Conservation (phyloP, 2,329 filamentous ascomycete species). For the Colletotrichum coccodes region DNA sequence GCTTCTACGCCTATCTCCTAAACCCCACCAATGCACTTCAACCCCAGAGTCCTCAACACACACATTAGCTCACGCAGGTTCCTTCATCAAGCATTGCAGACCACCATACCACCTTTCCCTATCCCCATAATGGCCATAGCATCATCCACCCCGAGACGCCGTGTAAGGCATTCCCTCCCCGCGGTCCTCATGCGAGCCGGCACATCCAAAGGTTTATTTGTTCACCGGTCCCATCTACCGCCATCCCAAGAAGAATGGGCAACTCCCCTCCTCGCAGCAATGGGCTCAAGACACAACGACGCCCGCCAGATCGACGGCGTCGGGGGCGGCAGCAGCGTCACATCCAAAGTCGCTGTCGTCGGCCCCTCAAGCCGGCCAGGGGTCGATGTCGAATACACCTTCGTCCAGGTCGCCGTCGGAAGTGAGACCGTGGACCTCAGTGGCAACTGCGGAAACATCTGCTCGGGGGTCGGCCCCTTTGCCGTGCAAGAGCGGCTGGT, state of each 20-base stretch:
- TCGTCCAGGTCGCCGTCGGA: slow-evolving; percentile 69
- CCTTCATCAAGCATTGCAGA: slow-evolving; percentile 3
- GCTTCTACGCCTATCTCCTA: no score
- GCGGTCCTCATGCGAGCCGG: slow-evolving; percentile 72
- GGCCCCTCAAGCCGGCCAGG: slow-evolving; percentile 49
- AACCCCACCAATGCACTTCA: background rate
- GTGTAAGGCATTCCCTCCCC: slow-evolving; percentile 43
- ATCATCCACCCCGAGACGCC: slow-evolving; percentile 2
- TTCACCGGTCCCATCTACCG: slow-evolving; percentile 65
- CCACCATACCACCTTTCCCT: background rate
- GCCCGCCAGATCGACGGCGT: slow-evolving; percentile 71
- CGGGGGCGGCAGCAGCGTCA: slow-evolving; percentile 68
- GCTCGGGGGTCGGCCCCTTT: slow-evolving; percentile 68
- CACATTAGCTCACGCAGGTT: background rate
- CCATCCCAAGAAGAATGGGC: slow-evolving; percentile 55
- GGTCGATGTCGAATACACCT: slow-evolving; percentile 70
- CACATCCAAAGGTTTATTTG: slow-evolving; percentile 70
- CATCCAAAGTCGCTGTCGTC: slow-evolving; percentile 71
- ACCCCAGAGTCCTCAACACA: background rate
- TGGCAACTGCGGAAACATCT: slow-evolving; percentile 73
- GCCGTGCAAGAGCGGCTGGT: slow-evolving; percentile 62
- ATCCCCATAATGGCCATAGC: slow-evolving; percentile 17
- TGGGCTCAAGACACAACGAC: slow-evolving; percentile 65
- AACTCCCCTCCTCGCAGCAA: slow-evolving; percentile 60
- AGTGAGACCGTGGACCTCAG: slow-evolving; percentile 64